Evolutionary conservation across 1,284 basidiomycete genomes (phyloP), one percentile per base, ranked within the genome.

Genomic region (Anthracocystis setariae): DNA sequence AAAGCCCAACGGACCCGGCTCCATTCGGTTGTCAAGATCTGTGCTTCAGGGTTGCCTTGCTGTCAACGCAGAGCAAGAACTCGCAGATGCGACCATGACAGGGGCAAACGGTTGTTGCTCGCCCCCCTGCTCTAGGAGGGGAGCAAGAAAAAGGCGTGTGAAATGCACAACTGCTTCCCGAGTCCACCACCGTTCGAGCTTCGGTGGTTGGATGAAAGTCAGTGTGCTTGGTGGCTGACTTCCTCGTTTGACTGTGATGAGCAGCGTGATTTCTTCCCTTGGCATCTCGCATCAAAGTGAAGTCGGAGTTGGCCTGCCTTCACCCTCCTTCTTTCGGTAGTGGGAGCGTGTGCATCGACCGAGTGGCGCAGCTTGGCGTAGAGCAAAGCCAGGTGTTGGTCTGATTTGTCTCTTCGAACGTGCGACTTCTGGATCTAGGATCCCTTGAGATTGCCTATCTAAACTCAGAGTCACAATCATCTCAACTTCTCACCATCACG

Each of bases 121-220:
- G n/a, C n/a, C n/a, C n/a, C n/a, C n/a, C n/a, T n/a, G n/a, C n/a
- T n/a, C n/a, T n/a, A n/a, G n/a, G n/a, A n/a, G n/a, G n/a, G n/a
- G n/a, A n/a, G n/a, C n/a, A 18, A 42, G 27, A 45, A 47, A 56
- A 39, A 39, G 46, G 54, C 53, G 44, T 47, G 61, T 64, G 61
- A 64, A 64, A 64, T 64, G 61, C 54, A 57, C 8, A 21, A 18
- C 12, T 23, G 49, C 61, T 29, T 29, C 29, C 29, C 29, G 29
- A 29, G 29, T 12, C 5, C 12, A 29, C 5, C 29, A 12, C 29
- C 5, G 29, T 29, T 29, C n/a, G n/a, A 12, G 29, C 29, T 29
- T 29, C 29, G 29, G 29, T 29, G 12, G 7, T 29, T 12, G 12
- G 12, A 29, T 29, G 29, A 5, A 29, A 29, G 7, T 12, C 29